These are phyloP conservation scores for Lepiota brunneoincarnata DNA, from an alignment of 768 basidiomycete genomes.

Conservation along the genomic window DNA sequence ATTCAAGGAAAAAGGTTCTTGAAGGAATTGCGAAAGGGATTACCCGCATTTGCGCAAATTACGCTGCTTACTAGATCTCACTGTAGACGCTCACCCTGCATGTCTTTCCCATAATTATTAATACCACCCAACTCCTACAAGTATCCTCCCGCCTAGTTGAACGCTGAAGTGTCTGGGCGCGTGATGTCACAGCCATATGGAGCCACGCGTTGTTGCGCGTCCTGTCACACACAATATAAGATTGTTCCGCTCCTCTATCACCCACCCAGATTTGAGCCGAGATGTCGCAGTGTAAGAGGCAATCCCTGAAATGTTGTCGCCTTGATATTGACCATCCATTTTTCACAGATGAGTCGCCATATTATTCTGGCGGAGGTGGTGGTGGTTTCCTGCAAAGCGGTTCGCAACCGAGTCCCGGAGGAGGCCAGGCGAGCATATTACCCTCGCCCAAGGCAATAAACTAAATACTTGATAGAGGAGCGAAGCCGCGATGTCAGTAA, in stretches of 20 bases:
- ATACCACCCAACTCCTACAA: conserved; percentile 4
- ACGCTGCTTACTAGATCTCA: conserved; percentile 20
- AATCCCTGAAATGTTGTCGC: neutral
- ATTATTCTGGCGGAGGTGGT: conserved; percentile 42
- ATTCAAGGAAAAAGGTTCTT: conserved; percentile 67
- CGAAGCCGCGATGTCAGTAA: conserved; percentile 37
- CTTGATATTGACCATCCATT: neutral
- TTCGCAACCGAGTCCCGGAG: conserved; percentile 60
- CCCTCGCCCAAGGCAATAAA: neutral
- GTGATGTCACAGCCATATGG: conserved; percentile 5
- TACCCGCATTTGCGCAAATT: conserved; percentile 43
- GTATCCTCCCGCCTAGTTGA: no score
- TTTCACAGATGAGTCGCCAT: conserved; percentile 28
- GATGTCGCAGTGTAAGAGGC: conserved; percentile 47
- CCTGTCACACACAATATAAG: neutral
- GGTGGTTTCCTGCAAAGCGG: conserved; percentile 60
- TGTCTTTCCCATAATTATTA: neutral
- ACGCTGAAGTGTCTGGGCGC: no score
- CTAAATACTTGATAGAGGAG: conserved; percentile 24
- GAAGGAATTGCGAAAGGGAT: conserved; percentile 75
- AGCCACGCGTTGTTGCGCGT: conserved; percentile 4
- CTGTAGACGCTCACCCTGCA: neutral
- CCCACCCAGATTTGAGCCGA: conserved; percentile 10
- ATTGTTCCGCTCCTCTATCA: neutral
- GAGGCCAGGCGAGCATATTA: conserved; percentile 36